Percentiles rank a stretch among this genome's conserved stretches.
phyloP scores from a whole-genome alignment of 2,329 filamentous ascomycete species.

The Aspergillus fumigatiaffinis region DNA sequence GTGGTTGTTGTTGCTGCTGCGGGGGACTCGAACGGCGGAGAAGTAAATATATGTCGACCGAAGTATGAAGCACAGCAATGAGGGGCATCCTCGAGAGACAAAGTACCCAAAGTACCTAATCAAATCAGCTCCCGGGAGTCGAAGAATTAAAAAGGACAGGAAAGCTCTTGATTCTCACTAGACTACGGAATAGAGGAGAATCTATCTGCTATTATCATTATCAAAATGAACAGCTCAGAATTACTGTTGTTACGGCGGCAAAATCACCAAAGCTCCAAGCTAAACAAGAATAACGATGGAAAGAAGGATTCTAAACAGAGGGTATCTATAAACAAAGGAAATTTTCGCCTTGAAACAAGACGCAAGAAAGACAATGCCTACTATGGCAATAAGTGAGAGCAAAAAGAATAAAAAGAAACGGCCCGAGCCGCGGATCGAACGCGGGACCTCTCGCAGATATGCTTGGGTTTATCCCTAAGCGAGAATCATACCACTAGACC shows the following conservation, averaged over 20 bases:
- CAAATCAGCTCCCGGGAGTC: too few relatives aligned
- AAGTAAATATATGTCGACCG: background rate
- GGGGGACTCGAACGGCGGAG: too few relatives aligned
- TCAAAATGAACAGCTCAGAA: background rate
- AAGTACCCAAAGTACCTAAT: background rate
- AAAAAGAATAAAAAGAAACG: constrained; percentile 2
- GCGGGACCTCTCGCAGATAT: constrained; percentile 26
- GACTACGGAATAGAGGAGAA: background rate
- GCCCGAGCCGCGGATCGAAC: constrained; percentile 20
- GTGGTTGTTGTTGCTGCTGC: background rate
- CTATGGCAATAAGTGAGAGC: background rate
- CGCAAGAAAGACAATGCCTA: background rate
- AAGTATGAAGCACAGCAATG: background rate
- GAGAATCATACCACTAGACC: constrained; percentile 69
- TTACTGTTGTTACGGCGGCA: background rate
- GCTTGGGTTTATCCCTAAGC: constrained; percentile 53
- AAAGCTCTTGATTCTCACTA: background rate
- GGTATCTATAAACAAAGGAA: constrained; percentile 1
- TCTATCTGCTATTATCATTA: background rate
- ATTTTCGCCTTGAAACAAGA: background rate
- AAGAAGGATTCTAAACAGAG: background rate
- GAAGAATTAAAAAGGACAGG: background rate
- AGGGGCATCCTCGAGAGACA: background rate
- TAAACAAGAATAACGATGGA: background rate
- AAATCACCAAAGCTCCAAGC: background rate